Percentiles rank a stretch among this genome's conserved stretches.
Evolutionary conservation across 202 grass and related monocot species (phyloP).

Genomic region (Setaria italica): DNA sequence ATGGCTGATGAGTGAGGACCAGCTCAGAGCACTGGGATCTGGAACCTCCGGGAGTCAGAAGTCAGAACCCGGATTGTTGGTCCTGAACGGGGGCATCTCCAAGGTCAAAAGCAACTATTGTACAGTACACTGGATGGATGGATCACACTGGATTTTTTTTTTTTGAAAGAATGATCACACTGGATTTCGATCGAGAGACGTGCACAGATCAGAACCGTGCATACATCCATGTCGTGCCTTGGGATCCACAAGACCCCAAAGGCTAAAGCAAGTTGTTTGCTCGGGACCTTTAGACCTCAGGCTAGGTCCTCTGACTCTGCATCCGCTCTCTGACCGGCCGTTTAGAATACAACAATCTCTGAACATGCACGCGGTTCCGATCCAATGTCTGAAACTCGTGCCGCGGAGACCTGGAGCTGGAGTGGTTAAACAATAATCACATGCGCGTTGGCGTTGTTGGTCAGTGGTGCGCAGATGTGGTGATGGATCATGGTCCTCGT

Average conservation of each 20-base stretch:
- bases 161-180: no score
- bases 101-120: neutral
- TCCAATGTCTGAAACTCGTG: slow-evolving; percentile 7
- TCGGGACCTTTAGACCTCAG: neutral
- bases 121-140: neutral
- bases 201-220: neutral
- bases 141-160: neutral
- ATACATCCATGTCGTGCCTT: neutral
- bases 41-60: neutral
- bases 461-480: no score
- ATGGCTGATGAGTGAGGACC: neutral
- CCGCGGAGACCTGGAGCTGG: neutral
- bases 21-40: neutral
- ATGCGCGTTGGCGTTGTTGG: neutral
- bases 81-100: neutral
- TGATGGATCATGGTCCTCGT: no score
- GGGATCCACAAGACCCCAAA: slow-evolving; percentile 4
- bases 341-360: neutral
- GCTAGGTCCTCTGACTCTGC: neutral
- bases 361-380: neutral
- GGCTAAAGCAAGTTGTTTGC: neutral
- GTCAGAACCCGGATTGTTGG: neutral
- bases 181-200: neutral
- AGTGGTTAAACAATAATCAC: neutral
- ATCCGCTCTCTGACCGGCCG: neutral